These are phyloP conservation scores for Phytophthora boehmeriae DNA, from an alignment of 352 stramenopile genomes.

Conservation along the genomic window DNA sequence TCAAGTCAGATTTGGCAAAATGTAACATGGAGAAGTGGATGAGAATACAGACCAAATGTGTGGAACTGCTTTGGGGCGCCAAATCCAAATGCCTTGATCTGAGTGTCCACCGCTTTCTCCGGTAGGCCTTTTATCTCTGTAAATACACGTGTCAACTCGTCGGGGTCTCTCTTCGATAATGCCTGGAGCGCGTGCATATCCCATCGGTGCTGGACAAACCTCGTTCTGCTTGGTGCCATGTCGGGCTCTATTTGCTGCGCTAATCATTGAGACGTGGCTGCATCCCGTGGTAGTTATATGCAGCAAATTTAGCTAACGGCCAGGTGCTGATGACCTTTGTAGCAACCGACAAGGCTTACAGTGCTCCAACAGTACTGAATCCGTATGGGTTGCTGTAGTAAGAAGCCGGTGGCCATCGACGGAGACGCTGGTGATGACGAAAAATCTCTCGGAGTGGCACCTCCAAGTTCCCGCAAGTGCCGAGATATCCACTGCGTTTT, in stretches of 20 bases:
- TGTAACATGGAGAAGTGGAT: background rate
- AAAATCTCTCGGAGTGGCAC: constrained; percentile 51
- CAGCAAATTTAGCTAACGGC: background rate
- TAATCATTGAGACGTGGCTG: background rate
- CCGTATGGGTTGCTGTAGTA: constrained; percentile 75
- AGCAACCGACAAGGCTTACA: constrained; percentile 1
- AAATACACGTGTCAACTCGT: constrained; percentile 48
- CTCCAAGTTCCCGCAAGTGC: constrained; percentile 62
- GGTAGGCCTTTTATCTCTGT: constrained; percentile 36
- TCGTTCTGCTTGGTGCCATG: constrained; percentile 12
- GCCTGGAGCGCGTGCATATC: constrained; percentile 66
- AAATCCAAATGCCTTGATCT: constrained; percentile 48
- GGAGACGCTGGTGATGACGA: constrained; percentile 24
- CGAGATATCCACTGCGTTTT: constrained; percentile 71
- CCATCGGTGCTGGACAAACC: constrained; percentile 56
- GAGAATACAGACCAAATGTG: constrained; percentile 40
- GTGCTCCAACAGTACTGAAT: constrained; percentile 2
- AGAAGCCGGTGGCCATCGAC: constrained; percentile 47
- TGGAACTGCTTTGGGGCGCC: constrained; percentile 58
- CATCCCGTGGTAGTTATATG: background rate
- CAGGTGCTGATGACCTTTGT: background rate
- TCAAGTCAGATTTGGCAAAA: background rate
- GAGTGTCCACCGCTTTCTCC: constrained; percentile 33
- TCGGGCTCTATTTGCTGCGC: background rate
- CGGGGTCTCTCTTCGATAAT: constrained; percentile 32